These are phyloP conservation scores for Trifolium subterraneum DNA, from an alignment of 306 rosid species.

Conservation along the genomic window DNA sequence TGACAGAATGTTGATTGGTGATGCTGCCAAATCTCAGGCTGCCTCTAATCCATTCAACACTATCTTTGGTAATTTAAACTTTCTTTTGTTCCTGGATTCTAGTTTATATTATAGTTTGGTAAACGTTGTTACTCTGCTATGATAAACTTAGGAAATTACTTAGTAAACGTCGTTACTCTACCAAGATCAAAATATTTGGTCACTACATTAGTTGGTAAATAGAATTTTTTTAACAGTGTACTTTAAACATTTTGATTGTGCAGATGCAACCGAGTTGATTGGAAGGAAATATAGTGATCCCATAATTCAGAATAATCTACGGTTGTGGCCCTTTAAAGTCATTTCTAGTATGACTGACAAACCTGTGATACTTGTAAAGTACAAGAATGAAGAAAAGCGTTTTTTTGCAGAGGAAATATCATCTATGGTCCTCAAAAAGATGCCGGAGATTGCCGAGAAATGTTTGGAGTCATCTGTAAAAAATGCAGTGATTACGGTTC, in stretches of 20 bases:
- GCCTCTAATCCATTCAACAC: not conserved
- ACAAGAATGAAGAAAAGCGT: constrained; percentile 49
- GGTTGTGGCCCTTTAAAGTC: not conserved
- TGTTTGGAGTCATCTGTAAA: constrained; percentile 27
- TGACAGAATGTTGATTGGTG: not conserved
- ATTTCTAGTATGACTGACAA: constrained; percentile 34
- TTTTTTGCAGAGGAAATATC: constrained; percentile 57
- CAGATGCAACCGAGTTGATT: not conserved
- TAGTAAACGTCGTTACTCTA: too few relatives aligned
- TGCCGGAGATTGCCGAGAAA: constrained; percentile 58
- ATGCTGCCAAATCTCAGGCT: not conserved
- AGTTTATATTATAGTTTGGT: too few relatives aligned
- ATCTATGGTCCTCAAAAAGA: constrained; percentile 55
- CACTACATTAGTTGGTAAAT: too few relatives aligned
- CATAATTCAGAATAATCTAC: not conserved
- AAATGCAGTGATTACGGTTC: constrained; percentile 59
- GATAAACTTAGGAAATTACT: too few relatives aligned
- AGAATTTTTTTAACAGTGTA: too few relatives aligned
- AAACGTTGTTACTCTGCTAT: not conserved
- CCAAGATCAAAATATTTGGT: too few relatives aligned
- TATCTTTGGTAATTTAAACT: not conserved
- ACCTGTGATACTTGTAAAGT: constrained; percentile 54
- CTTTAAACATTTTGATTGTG: not conserved
- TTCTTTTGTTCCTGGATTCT: too few relatives aligned
- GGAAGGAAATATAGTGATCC: constrained; percentile 3